phyloP scores from a whole-genome alignment of 148 eudicot species.

The Spergularia bocconei region DNA sequence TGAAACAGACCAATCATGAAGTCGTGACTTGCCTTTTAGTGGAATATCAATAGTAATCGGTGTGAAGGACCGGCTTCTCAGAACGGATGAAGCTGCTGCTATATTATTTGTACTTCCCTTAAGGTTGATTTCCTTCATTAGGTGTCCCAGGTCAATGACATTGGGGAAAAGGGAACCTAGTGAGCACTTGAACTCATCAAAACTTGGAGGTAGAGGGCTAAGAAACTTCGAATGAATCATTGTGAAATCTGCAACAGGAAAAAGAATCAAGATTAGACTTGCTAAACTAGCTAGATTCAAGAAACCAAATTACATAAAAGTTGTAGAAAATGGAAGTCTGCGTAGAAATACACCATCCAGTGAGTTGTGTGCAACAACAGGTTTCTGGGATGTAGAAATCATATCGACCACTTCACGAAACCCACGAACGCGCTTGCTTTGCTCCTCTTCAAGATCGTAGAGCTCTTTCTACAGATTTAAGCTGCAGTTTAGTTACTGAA shows the following conservation, averaged over 20 bases:
- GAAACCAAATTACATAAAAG: neutral
- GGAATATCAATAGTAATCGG: conserved; percentile 66
- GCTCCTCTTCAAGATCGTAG: conserved; percentile 57
- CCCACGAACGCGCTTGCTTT: conserved; percentile 65
- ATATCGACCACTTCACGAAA: conserved; percentile 92
- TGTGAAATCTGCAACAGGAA: conserved; percentile 63
- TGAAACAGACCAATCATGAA: neutral
- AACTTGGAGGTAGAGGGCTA: conserved; percentile 62
- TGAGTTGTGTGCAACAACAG: conserved; percentile 80
- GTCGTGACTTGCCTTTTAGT: conserved; percentile 51
- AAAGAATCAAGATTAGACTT: conserved; percentile 4
- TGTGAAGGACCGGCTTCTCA: conserved; percentile 59
- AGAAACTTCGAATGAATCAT: conserved; percentile 79
- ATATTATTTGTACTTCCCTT: conserved; percentile 46
- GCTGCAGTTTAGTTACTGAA: neutral
- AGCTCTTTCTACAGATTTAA: conserved; percentile 49
- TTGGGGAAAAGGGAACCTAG: conserved; percentile 53
- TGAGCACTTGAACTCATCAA: conserved; percentile 65
- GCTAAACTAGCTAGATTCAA: conserved; percentile 1
- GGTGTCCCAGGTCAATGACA: conserved; percentile 65
- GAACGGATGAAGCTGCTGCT: conserved; percentile 63
- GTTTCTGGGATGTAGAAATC: conserved; percentile 85
- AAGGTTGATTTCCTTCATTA: conserved; percentile 69
- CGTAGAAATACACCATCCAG: conserved; percentile 59
- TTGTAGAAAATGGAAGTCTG: neutral